Percentiles rank a stretch among this genome's conserved stretches.
Evolutionary conservation across 371 early-diverging fungal species (phyloP).

Genomic region (Batrachochytrium dendrobatidis): DNA sequence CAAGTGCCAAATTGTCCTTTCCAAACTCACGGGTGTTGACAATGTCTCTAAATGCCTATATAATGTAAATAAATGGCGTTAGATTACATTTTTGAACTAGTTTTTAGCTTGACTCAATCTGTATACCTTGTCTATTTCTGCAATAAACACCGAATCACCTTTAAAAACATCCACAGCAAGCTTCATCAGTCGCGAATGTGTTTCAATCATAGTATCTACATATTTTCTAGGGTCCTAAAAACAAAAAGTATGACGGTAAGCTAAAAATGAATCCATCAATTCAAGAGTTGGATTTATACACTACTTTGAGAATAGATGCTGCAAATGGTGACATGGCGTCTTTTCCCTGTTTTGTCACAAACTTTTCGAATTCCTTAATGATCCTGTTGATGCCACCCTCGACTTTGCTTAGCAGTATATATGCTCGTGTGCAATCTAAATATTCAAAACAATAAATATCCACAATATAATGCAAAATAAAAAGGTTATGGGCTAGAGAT

Average conservation of each 20-base stretch:
- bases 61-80: not conserved
- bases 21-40: slow-evolving; percentile 56
- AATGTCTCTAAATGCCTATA: slow-evolving; percentile 67
- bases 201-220: slow-evolving; percentile 38
- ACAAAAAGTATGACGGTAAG: too few species aligned
- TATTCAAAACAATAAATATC: not conserved
- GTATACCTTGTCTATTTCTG: slow-evolving; percentile 67
- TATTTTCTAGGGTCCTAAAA: slow-evolving; percentile 57
- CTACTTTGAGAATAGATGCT: slow-evolving; percentile 49
- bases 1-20: slow-evolving; percentile 54
- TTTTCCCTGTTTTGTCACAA: slow-evolving; percentile 53
- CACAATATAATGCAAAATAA: too few species aligned
- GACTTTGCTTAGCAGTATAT: slow-evolving; percentile 54
- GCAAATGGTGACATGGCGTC: slow-evolving; percentile 51
- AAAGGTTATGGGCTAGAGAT: not conserved
- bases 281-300: too few species aligned
- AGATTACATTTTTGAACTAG: not conserved
- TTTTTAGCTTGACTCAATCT: not conserved
- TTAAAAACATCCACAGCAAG: slow-evolving; percentile 57
- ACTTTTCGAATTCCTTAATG: slow-evolving; percentile 54
- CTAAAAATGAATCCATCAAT: too few species aligned
- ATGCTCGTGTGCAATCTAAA: slow-evolving; percentile 68
- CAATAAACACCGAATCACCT: slow-evolving; percentile 63
- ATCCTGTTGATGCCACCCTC: slow-evolving; percentile 58
- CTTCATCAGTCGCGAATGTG: slow-evolving; percentile 58